Evolutionary conservation across 768 basidiomycete species (phyloP), one percentile per base, ranked within the genome.

Genomic region (Sistotremastrum suecicum): DNA sequence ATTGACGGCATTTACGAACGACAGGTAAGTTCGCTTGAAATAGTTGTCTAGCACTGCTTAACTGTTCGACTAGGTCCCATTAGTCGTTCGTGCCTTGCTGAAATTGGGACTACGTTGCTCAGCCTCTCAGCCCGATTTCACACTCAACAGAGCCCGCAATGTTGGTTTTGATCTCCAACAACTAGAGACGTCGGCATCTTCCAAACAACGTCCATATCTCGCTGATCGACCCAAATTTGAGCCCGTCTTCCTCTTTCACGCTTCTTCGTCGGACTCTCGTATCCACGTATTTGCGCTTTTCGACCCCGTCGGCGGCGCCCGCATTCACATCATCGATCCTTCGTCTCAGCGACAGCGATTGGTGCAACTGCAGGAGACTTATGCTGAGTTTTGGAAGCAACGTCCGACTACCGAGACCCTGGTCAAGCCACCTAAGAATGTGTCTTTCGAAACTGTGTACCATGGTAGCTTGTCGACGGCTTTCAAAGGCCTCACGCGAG

Each of bases 1-100:
- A 88, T 97, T 6, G 90, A 97, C 54, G 90, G 89, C 1, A 84
- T 95, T 3, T 99, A 82, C 55, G 95, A 99, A 63, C 70, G 82
- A 12, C 91, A 98, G 73, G 88, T 90, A 51, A 38, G 68, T 52
- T 3, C 42, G 42, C 11, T 29, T 11, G 36, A 31, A 46, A 29
- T 46, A 37, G 39, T 32, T 45, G 34, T 45, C 10, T 34, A 8
- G 9, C 47, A 5, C 12, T 36, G 41, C 32, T 34, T 34, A 30
- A 34, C 34, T 45, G 2, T 34, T 35, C 28, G 20, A 42, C 37
- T 48, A 91, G 89, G 71, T 97, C 10, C 88, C 95, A 5, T 72
- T 94, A 11, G 65, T 80, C 41, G 71, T 85, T 46, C 83, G 94
- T 34, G 87, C 80, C 4, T 58, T 98, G 29, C 65, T 98, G 11